Percentiles rank a stretch among this genome's conserved stretches.
These are phyloP conservation scores for Eimeria acervulina DNA, from an alignment of 169 alveolate species.

Conservation along the genomic window DNA sequence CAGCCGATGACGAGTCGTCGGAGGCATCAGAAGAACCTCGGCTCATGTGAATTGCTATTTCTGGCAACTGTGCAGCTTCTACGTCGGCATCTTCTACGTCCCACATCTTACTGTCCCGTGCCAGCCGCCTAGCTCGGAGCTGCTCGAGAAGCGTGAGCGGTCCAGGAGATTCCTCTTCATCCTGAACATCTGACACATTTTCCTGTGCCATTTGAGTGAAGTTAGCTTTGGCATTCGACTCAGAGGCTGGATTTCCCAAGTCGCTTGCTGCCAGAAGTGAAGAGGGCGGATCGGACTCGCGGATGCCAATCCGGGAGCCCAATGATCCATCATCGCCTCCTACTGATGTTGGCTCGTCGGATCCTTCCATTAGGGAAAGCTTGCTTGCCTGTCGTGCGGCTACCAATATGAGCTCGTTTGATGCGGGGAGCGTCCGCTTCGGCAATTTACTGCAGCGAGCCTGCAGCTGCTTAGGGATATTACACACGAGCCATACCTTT, in stretches of 20 bases:
- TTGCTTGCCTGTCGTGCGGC: neutral
- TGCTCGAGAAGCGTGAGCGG: slow-evolving; percentile 50
- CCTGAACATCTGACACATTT: neutral
- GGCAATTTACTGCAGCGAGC: neutral
- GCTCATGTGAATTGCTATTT: slow-evolving; percentile 24
- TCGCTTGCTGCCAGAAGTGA: neutral
- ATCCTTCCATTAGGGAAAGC: slow-evolving; percentile 23
- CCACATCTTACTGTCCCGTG: slow-evolving; percentile 53
- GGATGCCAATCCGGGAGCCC: neutral
- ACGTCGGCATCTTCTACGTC: slow-evolving; percentile 69
- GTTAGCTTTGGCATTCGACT: neutral
- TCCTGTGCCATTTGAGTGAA: neutral
- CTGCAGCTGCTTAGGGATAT: neutral
- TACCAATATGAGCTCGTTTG: neutral
- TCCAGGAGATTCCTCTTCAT: slow-evolving; percentile 5
- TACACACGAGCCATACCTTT: neutral
- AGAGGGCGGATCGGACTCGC: neutral
- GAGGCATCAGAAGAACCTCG: slow-evolving; percentile 55
- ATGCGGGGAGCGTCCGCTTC: neutral
- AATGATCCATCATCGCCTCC: slow-evolving; percentile 1
- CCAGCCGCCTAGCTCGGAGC: slow-evolving; percentile 53
- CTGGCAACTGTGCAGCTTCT: slow-evolving; percentile 27
- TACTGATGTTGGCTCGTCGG: neutral
- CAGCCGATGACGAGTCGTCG: neutral
- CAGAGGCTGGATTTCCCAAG: neutral